phyloP scores from a whole-genome alignment of 2,329 filamentous ascomycete genomes.

The Dryadomyces quercivorus region DNA sequence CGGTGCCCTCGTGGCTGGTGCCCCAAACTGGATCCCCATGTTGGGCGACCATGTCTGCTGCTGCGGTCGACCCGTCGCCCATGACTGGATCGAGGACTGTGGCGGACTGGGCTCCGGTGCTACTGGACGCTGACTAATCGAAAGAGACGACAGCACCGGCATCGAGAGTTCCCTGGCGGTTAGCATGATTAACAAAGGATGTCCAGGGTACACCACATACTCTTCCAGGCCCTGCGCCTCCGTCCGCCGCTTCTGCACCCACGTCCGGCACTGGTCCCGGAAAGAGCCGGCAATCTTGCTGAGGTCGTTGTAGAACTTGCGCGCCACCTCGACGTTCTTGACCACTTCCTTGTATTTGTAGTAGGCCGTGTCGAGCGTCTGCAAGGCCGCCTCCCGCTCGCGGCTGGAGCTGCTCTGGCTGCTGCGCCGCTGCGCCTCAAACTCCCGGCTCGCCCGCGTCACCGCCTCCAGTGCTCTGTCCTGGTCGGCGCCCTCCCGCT shows the following conservation, averaged over 20 bases:
- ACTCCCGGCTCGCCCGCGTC: constrained; percentile 64
- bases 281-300: constrained; percentile 76
- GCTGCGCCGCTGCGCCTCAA: constrained; percentile 58
- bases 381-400: constrained; percentile 76
- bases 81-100: not conserved
- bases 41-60: constrained; percentile 61
- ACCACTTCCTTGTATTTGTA: constrained; percentile 95
- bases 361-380: constrained; percentile 81
- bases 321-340: constrained; percentile 76
- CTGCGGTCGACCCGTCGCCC: constrained; percentile 8
- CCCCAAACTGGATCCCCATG: constrained; percentile 68
- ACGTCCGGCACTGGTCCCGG: constrained; percentile 63
- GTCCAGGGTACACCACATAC: constrained; percentile 29
- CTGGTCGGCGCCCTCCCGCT: constrained; percentile 65
- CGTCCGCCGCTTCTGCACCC: constrained; percentile 67
- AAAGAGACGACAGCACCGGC: constrained; percentile 35
- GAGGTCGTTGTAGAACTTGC: constrained; percentile 96
- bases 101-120: not conserved
- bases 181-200: not conserved
- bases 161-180: constrained; percentile 35
- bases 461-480: constrained; percentile 57
- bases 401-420: constrained; percentile 29
- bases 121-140: not conserved
- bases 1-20: constrained; percentile 15
- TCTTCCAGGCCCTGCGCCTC: constrained; percentile 71